Conservation (phyloP, 352 stramenopile genomes). For the Pythium sp. region DNA sequence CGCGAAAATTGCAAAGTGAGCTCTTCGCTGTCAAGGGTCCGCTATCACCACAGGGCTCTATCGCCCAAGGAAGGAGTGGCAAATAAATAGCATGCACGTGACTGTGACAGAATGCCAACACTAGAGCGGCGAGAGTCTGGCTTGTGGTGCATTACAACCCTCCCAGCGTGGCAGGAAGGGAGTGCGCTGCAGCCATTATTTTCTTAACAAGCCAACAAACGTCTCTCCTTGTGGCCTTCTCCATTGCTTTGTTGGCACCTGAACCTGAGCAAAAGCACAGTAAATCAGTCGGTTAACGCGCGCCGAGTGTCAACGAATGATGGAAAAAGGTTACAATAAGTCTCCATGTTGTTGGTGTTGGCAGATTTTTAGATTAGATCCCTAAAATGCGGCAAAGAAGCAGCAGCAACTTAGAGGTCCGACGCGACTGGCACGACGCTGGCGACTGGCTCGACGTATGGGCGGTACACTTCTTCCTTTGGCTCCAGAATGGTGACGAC, state of each 20-base stretch:
- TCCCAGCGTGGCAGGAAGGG: too few species aligned
- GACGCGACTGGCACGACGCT: constrained; percentile 40
- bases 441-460: constrained; percentile 75
- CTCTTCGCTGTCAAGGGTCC: neutral
- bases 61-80: neutral
- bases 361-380: constrained; percentile 22
- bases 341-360: constrained; percentile 13
- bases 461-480: constrained; percentile 94
- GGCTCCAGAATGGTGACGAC: constrained; percentile 99
- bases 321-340: constrained; percentile 10
- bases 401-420: constrained; percentile 19
- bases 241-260: too few species aligned
- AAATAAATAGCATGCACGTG: neutral
- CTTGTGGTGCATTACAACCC: neutral
- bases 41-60: too few species aligned
- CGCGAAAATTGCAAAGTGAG: constrained; percentile 2
- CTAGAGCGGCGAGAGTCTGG: neutral
- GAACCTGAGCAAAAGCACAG: neutral
- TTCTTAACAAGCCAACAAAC: neutral
- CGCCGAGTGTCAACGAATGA: neutral
- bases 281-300: neutral
- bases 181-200: too few species aligned
- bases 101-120: neutral
- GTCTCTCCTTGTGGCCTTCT: neutral
- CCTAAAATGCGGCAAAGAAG: neutral